A percentile compares a stretch with the other conserved stretches of the same genome.
These are phyloP conservation scores for Linnemannia exigua DNA, from an alignment of 192 early-diverging fungal genomes.

Conservation along the genomic window DNA sequence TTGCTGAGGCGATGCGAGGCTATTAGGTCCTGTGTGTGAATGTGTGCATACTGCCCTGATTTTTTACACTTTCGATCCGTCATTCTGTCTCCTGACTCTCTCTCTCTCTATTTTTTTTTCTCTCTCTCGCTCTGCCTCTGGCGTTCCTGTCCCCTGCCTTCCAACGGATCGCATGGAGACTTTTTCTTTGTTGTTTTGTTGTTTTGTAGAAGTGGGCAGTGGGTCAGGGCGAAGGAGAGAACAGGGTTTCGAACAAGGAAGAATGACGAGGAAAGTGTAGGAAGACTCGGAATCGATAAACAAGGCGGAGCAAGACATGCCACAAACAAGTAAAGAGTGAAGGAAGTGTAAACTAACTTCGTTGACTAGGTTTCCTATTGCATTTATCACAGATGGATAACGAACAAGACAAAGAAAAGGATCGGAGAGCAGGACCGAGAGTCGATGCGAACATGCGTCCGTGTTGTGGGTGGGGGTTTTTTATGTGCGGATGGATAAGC, in stretches of 20 bases:
- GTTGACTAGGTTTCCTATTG: no score
- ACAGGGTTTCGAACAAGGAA: neutral
- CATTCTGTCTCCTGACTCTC: neutral
- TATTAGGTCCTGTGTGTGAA: no score
- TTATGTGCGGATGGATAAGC: no score
- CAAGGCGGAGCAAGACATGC: neutral
- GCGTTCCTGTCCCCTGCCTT: neutral
- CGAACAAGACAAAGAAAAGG: neutral
- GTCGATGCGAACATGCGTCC: neutral
- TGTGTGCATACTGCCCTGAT: neutral
- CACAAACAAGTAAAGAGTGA: no score
- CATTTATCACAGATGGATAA: neutral
- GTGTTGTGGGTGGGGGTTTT: neutral
- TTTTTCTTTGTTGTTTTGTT: neutral
- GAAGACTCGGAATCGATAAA: neutral
- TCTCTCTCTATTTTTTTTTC: neutral
- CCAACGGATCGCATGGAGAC: conserved; percentile 1
- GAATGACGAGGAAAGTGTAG: neutral
- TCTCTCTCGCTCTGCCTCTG: neutral
- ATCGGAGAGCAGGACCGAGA: neutral
- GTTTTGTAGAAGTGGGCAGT: neutral
- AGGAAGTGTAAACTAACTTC: no score
- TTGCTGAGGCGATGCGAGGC: neutral
- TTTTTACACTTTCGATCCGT: neutral
- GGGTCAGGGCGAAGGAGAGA: neutral